These are phyloP conservation scores for Solanum peruvianum DNA, from an alignment of 257 asterid species.

Conservation along the genomic window DNA sequence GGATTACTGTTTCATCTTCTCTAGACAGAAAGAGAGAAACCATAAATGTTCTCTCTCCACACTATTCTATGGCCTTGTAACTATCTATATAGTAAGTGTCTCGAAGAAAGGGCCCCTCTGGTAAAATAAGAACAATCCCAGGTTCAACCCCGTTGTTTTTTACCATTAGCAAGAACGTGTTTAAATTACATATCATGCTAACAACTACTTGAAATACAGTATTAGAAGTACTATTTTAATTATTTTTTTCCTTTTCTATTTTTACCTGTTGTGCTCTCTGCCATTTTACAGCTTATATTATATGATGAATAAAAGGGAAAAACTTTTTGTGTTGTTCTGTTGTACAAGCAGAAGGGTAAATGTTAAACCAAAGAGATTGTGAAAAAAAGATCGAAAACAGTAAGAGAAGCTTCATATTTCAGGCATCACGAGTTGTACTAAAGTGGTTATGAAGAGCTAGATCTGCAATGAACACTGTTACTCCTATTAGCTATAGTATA, in stretches of 20 bases:
- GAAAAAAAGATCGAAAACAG: background rate
- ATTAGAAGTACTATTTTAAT: background rate
- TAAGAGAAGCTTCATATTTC: background rate
- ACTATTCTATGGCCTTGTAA: background rate
- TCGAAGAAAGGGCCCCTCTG: background rate
- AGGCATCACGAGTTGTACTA: background rate
- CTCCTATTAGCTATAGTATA: background rate
- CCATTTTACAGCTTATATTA: no score
- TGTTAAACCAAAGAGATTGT: background rate
- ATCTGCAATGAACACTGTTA: no score
- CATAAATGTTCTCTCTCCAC: constrained; percentile 6
- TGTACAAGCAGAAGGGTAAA: background rate
- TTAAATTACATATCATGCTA: background rate
- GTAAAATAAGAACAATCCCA: background rate
- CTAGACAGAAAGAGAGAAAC: background rate
- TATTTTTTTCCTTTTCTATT: no score
- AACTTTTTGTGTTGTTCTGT: background rate
- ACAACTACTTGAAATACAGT: background rate
- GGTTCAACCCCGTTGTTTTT: no score
- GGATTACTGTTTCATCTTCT: constrained; percentile 5
- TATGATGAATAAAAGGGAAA: background rate
- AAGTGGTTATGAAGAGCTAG: background rate
- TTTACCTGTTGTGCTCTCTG: no score
- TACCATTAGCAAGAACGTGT: background rate
- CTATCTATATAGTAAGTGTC: background rate